phyloP scores from a whole-genome alignment of 352 stramenopile genomes.

The Aphanomyces astaci region DNA sequence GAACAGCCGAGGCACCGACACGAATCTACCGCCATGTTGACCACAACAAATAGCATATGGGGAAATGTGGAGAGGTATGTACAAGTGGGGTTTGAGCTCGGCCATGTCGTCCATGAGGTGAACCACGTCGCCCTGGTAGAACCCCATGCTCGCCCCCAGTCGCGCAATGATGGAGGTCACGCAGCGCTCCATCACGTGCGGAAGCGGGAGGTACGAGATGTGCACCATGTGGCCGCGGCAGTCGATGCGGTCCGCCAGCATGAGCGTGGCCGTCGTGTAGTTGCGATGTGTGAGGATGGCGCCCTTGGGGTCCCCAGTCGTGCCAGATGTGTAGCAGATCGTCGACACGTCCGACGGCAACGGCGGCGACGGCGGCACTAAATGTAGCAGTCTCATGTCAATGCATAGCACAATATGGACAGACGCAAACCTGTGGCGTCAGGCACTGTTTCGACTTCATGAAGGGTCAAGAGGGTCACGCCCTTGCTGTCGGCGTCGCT shows the following conservation, averaged over 20 bases:
- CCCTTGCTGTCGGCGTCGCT: slow-evolving; percentile 1
- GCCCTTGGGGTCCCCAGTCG: slow-evolving; percentile 42
- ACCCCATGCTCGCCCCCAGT: slow-evolving; percentile 63
- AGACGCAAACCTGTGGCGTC: background rate
- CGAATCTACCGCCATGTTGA: too few species aligned
- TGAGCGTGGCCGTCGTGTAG: slow-evolving; percentile 31
- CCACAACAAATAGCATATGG: too few species aligned
- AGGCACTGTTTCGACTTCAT: background rate
- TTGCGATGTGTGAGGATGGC: slow-evolving; percentile 46
- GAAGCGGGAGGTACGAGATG: slow-evolving; percentile 84
- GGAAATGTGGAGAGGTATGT: slow-evolving; percentile 85
- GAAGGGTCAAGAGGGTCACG: background rate
- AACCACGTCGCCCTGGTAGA: slow-evolving; percentile 66
- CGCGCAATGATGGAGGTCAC: slow-evolving; percentile 35
- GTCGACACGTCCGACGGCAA: slow-evolving; percentile 27
- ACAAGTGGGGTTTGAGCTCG: slow-evolving; percentile 55
- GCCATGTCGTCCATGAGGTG: slow-evolving; percentile 78
- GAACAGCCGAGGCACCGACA: slow-evolving; percentile 74
- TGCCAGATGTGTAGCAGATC: slow-evolving; percentile 60
- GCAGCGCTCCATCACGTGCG: slow-evolving; percentile 87
- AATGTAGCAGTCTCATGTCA: background rate
- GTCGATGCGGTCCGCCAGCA: slow-evolving; percentile 27
- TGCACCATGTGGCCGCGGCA: slow-evolving; percentile 33
- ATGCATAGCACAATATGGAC: background rate
- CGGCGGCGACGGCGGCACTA: background rate